A percentile compares a stretch with the other conserved stretches of the same genome.
Evolutionary conservation across 2,329 filamentous ascomycete genomes (phyloP).

Genomic region (Scytalidium lignicola): DNA sequence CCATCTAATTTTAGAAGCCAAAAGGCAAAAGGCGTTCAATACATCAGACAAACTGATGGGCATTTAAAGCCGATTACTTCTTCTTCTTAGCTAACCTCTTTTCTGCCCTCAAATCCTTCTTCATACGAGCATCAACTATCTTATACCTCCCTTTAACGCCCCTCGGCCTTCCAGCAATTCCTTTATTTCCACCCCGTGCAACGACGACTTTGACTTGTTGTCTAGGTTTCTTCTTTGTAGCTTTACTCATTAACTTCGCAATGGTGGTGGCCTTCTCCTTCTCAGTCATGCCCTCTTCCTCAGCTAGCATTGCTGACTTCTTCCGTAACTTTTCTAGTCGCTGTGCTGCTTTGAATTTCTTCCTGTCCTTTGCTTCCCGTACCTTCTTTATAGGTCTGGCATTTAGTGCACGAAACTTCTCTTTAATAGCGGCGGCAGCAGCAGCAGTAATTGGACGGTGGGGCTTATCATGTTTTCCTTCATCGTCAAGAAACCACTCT

Average conservation of each 20-base stretch:
- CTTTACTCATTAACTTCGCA: constrained; percentile 72
- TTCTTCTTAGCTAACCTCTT: constrained; percentile 76
- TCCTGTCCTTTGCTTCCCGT: constrained; percentile 88
- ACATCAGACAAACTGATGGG: neutral
- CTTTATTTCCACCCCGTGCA: constrained; percentile 76
- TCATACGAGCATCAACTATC: constrained; percentile 91
- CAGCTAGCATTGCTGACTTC: constrained; percentile 86
- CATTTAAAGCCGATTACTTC: constrained; percentile 34
- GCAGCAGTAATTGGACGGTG: constrained; percentile 90
- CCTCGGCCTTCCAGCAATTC: constrained; percentile 78
- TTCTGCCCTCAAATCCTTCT: constrained; percentile 88
- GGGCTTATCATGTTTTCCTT: constrained; percentile 73
- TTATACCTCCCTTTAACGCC: constrained; percentile 96
- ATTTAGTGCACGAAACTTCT: constrained; percentile 88
- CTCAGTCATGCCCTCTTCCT: constrained; percentile 89
- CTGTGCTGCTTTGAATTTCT: constrained; percentile 94
- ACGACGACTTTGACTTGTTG: constrained; percentile 83
- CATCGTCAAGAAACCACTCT: constrained; percentile 97
- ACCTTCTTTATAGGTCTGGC: constrained; percentile 99
- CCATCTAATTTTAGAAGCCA: too few relatives aligned
- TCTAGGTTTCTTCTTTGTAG: constrained; percentile 80
- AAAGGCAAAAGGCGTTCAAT: neutral
- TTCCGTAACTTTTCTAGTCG: constrained; percentile 90
- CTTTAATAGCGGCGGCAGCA: constrained; percentile 85
- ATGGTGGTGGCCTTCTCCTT: constrained; percentile 92